A percentile compares a stretch with the other conserved stretches of the same genome.
These are phyloP conservation scores for Wallacemonas rigidus DNA, from an alignment of 208 protist species.

Conservation along the genomic window DNA sequence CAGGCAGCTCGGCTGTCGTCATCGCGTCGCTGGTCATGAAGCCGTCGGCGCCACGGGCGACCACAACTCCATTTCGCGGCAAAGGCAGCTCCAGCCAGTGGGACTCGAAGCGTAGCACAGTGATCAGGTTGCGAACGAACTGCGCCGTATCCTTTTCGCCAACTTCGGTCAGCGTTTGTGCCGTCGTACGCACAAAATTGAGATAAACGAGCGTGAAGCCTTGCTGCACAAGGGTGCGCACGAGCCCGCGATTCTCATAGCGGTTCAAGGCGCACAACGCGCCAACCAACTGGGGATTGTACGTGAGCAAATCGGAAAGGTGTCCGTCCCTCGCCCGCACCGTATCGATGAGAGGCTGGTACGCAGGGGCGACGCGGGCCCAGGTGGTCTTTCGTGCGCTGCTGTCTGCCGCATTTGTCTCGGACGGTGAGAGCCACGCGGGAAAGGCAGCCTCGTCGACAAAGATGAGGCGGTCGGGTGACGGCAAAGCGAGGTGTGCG, in stretches of 20 bases:
- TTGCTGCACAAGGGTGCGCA: slow-evolving; percentile 64
- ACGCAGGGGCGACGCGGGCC: slow-evolving; percentile 5
- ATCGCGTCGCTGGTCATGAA: neutral
- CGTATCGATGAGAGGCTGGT: slow-evolving; percentile 20
- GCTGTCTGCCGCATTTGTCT: slow-evolving; percentile 12
- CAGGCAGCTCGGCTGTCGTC: neutral
- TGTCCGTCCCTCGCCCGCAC: slow-evolving; percentile 19
- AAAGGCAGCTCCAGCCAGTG: slow-evolving; percentile 61
- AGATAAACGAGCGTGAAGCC: slow-evolving; percentile 42
- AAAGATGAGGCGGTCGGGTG: neutral
- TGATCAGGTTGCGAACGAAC: slow-evolving; percentile 9
- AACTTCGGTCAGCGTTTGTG: slow-evolving; percentile 17
- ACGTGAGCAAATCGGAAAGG: slow-evolving; percentile 30
- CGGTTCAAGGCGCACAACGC: slow-evolving; percentile 55
- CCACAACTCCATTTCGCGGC: slow-evolving; percentile 17
- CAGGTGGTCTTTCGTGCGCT: neutral
- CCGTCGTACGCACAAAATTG: slow-evolving; percentile 21
- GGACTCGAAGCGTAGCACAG: slow-evolving; percentile 48
- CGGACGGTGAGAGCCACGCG: slow-evolving; percentile 8
- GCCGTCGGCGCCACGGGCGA: neutral
- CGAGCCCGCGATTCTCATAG: slow-evolving; percentile 54
- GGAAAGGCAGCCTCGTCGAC: slow-evolving; percentile 12
- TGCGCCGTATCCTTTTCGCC: neutral
- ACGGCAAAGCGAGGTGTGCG: too few relatives aligned
- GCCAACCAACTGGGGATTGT: slow-evolving; percentile 51